Base-by-base conservation (phyloP, 2,329 filamentous ascomycete species). In the Zasmidium angulare region DNA sequence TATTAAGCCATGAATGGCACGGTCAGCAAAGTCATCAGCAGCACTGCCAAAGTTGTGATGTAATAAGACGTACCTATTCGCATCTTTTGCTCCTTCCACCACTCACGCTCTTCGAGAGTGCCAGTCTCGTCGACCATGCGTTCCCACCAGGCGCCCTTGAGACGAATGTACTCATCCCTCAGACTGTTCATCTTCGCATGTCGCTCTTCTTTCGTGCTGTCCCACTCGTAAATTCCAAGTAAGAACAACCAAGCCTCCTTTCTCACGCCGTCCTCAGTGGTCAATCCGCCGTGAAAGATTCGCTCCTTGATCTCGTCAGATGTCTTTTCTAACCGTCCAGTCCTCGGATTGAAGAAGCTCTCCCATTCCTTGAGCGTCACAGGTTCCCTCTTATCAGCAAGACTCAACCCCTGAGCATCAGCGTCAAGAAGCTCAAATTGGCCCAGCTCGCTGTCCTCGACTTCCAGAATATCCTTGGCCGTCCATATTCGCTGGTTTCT, bases 101-200 rank as follows among this genome's bases (percentile, higher is more conserved):
- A 96, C 71, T 99, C 96, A 23, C 89, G 89, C 66, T 93, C 86
- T 66, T 96, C 90, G 2, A 87, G 82, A 23, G 91, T 87, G 1
- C 89, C 88, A 26, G 90, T 86, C 14, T 93, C 86, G 58, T 96
- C 93, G 1, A 95, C 84, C 68, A 97, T 87, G 40, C 89, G 84
- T 75, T 98, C 93, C 96, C 96, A 99, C 96, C 95, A 99, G 0
- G 89, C 84, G 4, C 89, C 91, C 76, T 99, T 99, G 47, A 99
- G 81, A 64, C 92, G 89, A 60, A 98, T 90, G 73, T 98, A 99
- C 68, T 96, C 91, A 69, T 99, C 95, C 10, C 95, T 83, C 31
- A 96, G 83, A 7, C 90, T 96, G 50, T 95, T 93, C 68, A 93
- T 81, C 67, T 93, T 84, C 0, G 88, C 91, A 68, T 87, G 90